Evolutionary conservation across 2,329 filamentous ascomycete genomes (phyloP).

Genomic region (Diaporthe citrichinensis): DNA sequence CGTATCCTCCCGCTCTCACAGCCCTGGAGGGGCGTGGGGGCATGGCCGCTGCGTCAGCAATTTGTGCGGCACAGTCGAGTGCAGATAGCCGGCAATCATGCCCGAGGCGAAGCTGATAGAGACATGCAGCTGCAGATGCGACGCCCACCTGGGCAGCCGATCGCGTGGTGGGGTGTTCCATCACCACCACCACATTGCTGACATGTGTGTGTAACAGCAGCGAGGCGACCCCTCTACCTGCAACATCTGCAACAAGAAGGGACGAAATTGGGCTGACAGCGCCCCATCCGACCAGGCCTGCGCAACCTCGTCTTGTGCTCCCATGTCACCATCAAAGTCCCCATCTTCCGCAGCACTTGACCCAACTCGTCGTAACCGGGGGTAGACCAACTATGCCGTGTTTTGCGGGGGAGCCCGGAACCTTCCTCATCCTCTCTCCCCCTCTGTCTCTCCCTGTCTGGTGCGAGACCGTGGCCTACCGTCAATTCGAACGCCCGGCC

Average conservation of each 20-base stretch:
- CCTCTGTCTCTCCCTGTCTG: constrained; percentile 1
- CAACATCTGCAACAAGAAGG: constrained; percentile 16
- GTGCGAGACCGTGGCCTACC: neutral
- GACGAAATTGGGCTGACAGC: constrained; percentile 23
- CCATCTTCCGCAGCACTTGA: constrained; percentile 10
- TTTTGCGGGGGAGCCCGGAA: constrained; percentile 29
- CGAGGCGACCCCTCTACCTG: constrained; percentile 17
- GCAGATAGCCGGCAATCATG: constrained; percentile 32
- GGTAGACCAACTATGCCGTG: constrained; percentile 1
- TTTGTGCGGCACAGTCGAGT: neutral
- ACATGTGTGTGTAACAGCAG: constrained; percentile 21
- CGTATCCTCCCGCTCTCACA: constrained; percentile 5
- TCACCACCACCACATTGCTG: neutral
- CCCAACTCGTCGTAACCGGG: constrained; percentile 12
- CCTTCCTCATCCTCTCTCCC: neutral
- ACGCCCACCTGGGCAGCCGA: constrained; percentile 6
- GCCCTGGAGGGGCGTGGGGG: neutral
- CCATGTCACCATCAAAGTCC: constrained; percentile 22
- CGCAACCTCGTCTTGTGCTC: constrained; percentile 25
- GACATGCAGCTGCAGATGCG: constrained; percentile 8
- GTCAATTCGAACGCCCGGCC: neutral
- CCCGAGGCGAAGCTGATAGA: constrained; percentile 30
- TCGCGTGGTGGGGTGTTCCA: constrained; percentile 1
- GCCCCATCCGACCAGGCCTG: constrained; percentile 20
- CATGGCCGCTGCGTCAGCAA: constrained; percentile 14